A percentile compares a stretch with the other conserved stretches of the same genome.
Conservation (phyloP, 78 protist genomes). For the Dictyostelium citrinum region DNA sequence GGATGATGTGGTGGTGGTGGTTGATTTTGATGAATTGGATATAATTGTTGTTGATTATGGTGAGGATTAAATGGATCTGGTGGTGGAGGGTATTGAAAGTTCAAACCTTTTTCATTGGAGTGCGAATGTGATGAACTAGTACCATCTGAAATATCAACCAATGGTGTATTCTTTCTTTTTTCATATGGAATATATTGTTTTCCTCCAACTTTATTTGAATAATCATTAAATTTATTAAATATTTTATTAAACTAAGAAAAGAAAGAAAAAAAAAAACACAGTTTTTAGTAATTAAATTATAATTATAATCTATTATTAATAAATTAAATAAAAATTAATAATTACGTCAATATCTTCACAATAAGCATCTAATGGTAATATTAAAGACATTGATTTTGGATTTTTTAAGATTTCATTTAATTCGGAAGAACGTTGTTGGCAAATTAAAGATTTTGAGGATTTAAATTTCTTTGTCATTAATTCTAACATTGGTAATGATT, state of each 20-base stretch:
- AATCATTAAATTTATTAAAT: not conserved
- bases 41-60: not conserved
- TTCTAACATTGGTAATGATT: conserved; percentile 3
- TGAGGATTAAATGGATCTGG: not conserved
- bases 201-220: conserved; percentile 4
- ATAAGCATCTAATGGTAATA: conserved; percentile 38
- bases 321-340: too few relatives aligned
- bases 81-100: conserved; percentile 65
- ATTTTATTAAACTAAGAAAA: not conserved
- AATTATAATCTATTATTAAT: too few relatives aligned
- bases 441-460: not conserved
- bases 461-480: conserved; percentile 23
- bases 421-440: conserved; percentile 35
- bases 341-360: conserved; percentile 54
- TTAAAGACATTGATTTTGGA: not conserved
- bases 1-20: not conserved
- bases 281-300: too few relatives aligned
- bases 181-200: conserved; percentile 25
- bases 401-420: not conserved
- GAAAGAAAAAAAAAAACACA: not conserved
- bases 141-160: conserved; percentile 28
- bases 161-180: conserved; percentile 34
- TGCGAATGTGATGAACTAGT: not conserved
- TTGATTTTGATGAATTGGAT: not conserved
- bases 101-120: conserved; percentile 33